A percentile compares a stretch with the other conserved stretches of the same genome.
These are phyloP conservation scores for Excoecaria cochinchinensis DNA, from an alignment of 345 rosid genomes.

Conservation along the genomic window DNA sequence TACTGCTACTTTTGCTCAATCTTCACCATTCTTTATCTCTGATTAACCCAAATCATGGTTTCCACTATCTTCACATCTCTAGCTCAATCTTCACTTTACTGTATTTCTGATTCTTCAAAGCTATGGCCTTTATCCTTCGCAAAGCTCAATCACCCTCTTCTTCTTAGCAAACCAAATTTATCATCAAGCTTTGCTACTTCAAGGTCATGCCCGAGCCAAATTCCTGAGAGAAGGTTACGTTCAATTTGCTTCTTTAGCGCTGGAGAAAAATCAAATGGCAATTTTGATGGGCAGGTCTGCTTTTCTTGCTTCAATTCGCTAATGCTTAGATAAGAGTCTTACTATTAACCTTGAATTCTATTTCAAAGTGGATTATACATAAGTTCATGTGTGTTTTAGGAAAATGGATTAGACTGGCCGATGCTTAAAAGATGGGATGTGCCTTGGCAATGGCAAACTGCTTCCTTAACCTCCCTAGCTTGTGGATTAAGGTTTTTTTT, in stretches of 20 bases:
- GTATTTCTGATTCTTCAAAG: slow-evolving; percentile 25
- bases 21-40: background rate
- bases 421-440: slow-evolving; percentile 82
- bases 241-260: slow-evolving; percentile 45
- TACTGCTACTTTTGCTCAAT: background rate
- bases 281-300: slow-evolving; percentile 28
- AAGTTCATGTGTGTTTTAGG: slow-evolving; percentile 17
- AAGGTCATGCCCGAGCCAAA: slow-evolving; percentile 13
- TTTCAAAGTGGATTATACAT: background rate
- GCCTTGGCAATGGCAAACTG: slow-evolving; percentile 92
- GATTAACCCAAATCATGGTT: slow-evolving; percentile 34
- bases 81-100: slow-evolving; percentile 40
- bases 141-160: slow-evolving; percentile 18
- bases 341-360: background rate
- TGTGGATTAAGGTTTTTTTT: slow-evolving; percentile 74
- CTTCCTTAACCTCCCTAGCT: slow-evolving; percentile 78
- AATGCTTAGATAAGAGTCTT: background rate
- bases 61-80: slow-evolving; percentile 34
- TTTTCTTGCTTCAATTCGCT: background rate
- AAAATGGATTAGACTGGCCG: slow-evolving; percentile 49
- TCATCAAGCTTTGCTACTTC: slow-evolving; percentile 22
- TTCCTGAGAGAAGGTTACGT: slow-evolving; percentile 26
- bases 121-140: slow-evolving; percentile 4
- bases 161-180: slow-evolving; percentile 13
- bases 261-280: slow-evolving; percentile 47